A percentile compares a stretch with the other conserved stretches of the same genome.
Evolutionary conservation across 2,329 filamentous ascomycete species (phyloP).

Genomic region (Fusarium ramigenum): DNA sequence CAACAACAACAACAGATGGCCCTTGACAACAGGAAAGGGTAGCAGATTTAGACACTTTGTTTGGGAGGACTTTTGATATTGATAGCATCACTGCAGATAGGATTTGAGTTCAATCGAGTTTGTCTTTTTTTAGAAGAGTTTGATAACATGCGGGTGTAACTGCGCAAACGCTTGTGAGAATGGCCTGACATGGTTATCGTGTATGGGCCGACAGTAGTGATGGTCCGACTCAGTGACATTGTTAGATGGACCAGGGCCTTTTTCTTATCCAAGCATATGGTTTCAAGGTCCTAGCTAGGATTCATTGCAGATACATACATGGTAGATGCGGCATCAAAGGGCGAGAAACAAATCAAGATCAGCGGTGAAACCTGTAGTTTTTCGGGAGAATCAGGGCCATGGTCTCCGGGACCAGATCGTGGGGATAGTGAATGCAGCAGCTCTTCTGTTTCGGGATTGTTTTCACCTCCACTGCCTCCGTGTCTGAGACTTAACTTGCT

Average conservation of each 20-base stretch:
- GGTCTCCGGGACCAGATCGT: constrained; percentile 10
- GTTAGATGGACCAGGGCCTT: not conserved
- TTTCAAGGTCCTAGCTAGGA: not conserved
- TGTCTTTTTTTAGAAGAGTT: not conserved
- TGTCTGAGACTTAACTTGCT: not conserved
- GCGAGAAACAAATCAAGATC: constrained; percentile 2
- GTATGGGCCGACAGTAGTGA: not conserved
- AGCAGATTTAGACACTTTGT: constrained; percentile 42
- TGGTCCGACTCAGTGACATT: not conserved
- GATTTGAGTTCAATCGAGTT: constrained; percentile 2
- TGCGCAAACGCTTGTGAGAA: not conserved
- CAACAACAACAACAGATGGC: constrained; percentile 28
- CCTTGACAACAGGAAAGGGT: constrained; percentile 42
- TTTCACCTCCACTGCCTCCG: not conserved
- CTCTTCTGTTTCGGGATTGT: not conserved
- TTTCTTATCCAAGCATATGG: not conserved
- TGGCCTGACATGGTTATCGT: not conserved
- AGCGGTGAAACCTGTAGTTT: constrained; percentile 35
- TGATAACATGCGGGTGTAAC: not conserved
- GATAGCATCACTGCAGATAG: not conserved
- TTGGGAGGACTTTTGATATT: constrained; percentile 28
- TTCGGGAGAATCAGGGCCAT: constrained; percentile 39
- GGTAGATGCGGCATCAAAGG: not conserved
- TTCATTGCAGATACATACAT: not conserved
- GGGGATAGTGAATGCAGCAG: not conserved